phyloP scores from a whole-genome alignment of 1,139 yeast species.

The Scheffersomyces titani region DNA sequence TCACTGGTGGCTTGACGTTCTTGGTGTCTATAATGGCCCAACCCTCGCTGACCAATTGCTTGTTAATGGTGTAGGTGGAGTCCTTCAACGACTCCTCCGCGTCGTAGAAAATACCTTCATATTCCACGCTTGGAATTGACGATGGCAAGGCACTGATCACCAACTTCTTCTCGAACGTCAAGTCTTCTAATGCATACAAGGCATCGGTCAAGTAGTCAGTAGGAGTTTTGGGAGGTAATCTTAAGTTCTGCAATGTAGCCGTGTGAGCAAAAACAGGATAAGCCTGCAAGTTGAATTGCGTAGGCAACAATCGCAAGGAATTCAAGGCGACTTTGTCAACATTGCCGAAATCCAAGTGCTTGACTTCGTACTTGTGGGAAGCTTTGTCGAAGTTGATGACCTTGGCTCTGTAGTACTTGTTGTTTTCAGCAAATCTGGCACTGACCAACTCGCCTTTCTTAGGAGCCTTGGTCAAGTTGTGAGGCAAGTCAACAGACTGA shows the following conservation, averaged over 20 bases:
- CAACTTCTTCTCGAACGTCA: slow-evolving; percentile 54
- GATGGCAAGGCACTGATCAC: slow-evolving; percentile 58
- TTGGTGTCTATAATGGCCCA: slow-evolving; percentile 60
- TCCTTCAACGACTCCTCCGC: slow-evolving; percentile 59
- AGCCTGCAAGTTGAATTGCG: slow-evolving; percentile 42
- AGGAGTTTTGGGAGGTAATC: slow-evolving; percentile 60
- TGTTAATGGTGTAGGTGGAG: slow-evolving; percentile 63
- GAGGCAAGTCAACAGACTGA: slow-evolving; percentile 46
- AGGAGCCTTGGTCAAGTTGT: slow-evolving; percentile 46
- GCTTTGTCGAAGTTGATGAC: slow-evolving; percentile 53
- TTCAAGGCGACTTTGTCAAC: slow-evolving; percentile 48
- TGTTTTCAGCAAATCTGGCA: slow-evolving; percentile 55
- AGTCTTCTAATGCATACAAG: slow-evolving; percentile 55
- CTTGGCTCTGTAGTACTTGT: slow-evolving; percentile 62
- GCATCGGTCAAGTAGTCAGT: slow-evolving; percentile 64
- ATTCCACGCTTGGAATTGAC: slow-evolving; percentile 39
- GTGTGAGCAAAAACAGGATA: slow-evolving; percentile 61
- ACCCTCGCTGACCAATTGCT: slow-evolving; percentile 62
- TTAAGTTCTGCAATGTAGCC: slow-evolving; percentile 56
- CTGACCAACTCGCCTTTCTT: slow-evolving; percentile 62
- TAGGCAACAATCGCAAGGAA: slow-evolving; percentile 57
- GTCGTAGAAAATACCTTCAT: slow-evolving; percentile 59
- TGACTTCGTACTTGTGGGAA: slow-evolving; percentile 49
- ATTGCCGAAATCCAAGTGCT: slow-evolving; percentile 69
- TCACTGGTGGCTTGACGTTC: slow-evolving; percentile 32